Conservation (phyloP, 2,329 filamentous ascomycete species). For the Hymenoscyphus infarciens region DNA sequence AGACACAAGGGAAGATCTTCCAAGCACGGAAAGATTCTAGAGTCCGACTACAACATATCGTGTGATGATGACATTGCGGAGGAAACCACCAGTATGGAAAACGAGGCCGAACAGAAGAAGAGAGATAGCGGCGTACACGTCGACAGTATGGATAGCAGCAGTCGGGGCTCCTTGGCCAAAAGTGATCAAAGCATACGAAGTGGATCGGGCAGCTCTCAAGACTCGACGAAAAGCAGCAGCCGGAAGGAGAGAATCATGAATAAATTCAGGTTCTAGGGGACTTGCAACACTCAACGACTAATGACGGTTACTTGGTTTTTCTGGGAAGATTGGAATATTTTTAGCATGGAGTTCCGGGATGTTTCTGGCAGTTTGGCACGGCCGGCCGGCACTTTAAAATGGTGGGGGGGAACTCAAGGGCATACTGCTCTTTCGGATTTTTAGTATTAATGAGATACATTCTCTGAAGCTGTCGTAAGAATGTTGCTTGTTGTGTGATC, state of each 20-base stretch:
- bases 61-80: constrained; percentile 25
- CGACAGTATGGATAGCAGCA: neutral
- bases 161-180: constrained; percentile 2
- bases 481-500: neutral
- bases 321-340: constrained; percentile 5
- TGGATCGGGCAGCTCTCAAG: neutral
- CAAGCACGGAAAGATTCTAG: constrained; percentile 9
- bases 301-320: neutral
- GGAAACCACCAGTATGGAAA: constrained; percentile 9
- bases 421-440: neutral
- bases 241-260: constrained; percentile 9
- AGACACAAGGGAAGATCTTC: constrained; percentile 12
- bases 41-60: constrained; percentile 25
- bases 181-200: neutral
- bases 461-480: constrained; percentile 7
- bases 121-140: constrained; percentile 2
- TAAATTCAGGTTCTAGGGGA: constrained; percentile 10
- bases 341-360: constrained; percentile 17
- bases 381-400: neutral
- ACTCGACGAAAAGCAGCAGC: constrained; percentile 1
- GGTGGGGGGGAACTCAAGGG: neutral
- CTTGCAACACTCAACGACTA: neutral
- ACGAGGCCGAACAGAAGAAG: neutral
- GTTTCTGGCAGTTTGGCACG: neutral
- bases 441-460: constrained; percentile 9